Evolutionary conservation across 495 filamentous ascomycete genomes (phyloP).

Genomic region (Lasiosphaeriaceae sp.): DNA sequence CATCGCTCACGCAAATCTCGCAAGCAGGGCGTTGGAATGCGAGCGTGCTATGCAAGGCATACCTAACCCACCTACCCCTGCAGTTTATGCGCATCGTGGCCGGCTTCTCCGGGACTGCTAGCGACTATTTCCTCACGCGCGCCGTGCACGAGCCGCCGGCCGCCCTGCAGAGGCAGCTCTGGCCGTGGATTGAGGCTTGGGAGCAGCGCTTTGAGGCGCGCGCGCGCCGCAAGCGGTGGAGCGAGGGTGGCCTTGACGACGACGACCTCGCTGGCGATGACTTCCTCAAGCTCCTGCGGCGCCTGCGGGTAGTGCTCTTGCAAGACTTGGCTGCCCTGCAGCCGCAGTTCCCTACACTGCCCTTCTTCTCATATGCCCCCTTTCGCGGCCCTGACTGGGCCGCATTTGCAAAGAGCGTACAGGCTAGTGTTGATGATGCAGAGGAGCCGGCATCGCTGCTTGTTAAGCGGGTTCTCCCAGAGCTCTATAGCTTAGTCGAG

Average conservation of each 20-base stretch:
- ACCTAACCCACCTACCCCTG: slow-evolving; percentile 4
- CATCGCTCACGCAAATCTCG: slow-evolving; percentile 1
- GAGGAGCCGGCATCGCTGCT: slow-evolving; percentile 3
- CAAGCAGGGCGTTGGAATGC: slow-evolving; percentile 4
- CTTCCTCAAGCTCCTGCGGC: slow-evolving; percentile 3
- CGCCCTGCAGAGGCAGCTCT: neutral
- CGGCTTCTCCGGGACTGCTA: slow-evolving; percentile 1
- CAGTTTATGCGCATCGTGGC: slow-evolving; percentile 2
- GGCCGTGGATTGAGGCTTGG: slow-evolving; percentile 1
- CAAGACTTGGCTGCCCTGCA: slow-evolving; percentile 5
- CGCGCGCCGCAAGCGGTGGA: slow-evolving; percentile 3
- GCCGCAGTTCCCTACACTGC: neutral
- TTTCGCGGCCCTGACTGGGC: slow-evolving; percentile 3
- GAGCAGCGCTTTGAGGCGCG: slow-evolving; percentile 4
- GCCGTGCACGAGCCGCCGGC: slow-evolving; percentile 2
- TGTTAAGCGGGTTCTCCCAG: slow-evolving; percentile 1
- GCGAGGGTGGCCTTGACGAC: neutral
- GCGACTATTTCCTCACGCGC: slow-evolving; percentile 2
- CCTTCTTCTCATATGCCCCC: slow-evolving; percentile 4
- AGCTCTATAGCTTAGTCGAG: slow-evolving; percentile 2
- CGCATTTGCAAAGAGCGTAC: slow-evolving; percentile 1
- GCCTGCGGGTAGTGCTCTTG: neutral
- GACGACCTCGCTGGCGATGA: slow-evolving; percentile 2
- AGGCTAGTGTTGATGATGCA: neutral
- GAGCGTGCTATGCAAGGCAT: slow-evolving; percentile 2